Percentiles rank a stretch among this genome's conserved stretches.
Conservation (phyloP, 2,329 filamentous ascomycete species). For the Aspergillus caelatus region DNA sequence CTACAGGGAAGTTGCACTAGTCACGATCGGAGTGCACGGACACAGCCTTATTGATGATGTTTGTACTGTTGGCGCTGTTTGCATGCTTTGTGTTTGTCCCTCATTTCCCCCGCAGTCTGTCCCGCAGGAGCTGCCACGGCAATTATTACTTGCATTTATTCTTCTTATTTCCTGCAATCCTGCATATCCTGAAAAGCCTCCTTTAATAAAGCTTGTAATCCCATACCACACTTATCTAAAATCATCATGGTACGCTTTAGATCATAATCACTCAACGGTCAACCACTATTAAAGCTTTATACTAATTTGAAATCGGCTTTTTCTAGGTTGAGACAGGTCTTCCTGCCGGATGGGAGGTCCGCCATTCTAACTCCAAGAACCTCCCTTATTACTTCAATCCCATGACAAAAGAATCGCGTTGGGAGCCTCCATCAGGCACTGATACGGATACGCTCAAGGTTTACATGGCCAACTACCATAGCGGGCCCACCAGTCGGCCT, state of each 20-base stretch:
- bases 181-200: neutral
- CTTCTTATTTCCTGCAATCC: neutral
- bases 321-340: constrained; percentile 73
- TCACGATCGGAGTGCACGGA: constrained; percentile 12
- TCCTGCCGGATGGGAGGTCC: constrained; percentile 88
- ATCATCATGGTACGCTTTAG: constrained; percentile 16
- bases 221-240: too few species aligned
- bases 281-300: constrained; percentile 5
- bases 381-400: constrained; percentile 98
- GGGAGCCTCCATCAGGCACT: constrained; percentile 87
- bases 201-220: neutral
- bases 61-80: constrained; percentile 21
- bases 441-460: constrained; percentile 90
- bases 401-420: constrained; percentile 81
- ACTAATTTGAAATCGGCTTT: constrained; percentile 12
- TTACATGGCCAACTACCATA: constrained; percentile 91
- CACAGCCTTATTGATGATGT: constrained; percentile 15
- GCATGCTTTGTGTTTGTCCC: constrained; percentile 23
- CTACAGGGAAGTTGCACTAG: constrained; percentile 10
- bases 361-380: constrained; percentile 97
- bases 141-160: constrained; percentile 1
- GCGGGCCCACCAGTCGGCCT: constrained; percentile 47
- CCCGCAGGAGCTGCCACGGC: constrained; percentile 11
- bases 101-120: constrained; percentile 34
- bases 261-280: neutral